Evolutionary conservation across 1,139 yeast species (phyloP), one percentile per base, ranked within the genome.

Genomic region (Debaryomyces singareniensis): DNA sequence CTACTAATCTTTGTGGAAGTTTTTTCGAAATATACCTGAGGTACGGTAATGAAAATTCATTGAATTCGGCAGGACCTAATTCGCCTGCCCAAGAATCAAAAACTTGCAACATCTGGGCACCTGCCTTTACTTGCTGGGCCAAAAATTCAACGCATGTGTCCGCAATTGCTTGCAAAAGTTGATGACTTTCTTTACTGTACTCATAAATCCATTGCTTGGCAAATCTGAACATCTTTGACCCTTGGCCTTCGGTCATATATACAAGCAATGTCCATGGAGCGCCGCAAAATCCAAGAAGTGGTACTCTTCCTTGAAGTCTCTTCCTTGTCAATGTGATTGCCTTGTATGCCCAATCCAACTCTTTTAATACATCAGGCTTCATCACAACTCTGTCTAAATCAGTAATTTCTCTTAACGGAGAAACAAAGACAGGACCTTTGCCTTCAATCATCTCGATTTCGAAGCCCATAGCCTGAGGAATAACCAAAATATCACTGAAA

Each of bases 41-140:
- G 51, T 86, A 91, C 3, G 97, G 97, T 48, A 91, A 71, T 4
- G 94, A 81, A 55, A 87, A 93, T 51, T 83, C 89, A 40, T 71
- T 69, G 55, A 91, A 91, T 49, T 91, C 98, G 32, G 65, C 65
- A 11, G 96, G 95, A 1, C 95, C 93, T 38, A 91, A 69, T 58
- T 91, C 97, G 34, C 97, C 95, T 29, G 96, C 98, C 96, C 96
- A 89, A 15, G 96, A 84, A 51, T 91, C 98, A 51, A 91, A 91
- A 20, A 91, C 86, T 58, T 91, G 98, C 38, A 91, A 68, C 79
- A 91, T 87, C 61, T 91, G 98, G 16, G 97, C 97, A 40, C 98
- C 98, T 2, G 98, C 98, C 42, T 80, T 78, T 29, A 91, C 96
- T 58, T 91, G 98, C 46, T 82, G 85, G 3, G 95, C 95, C 50